Percentiles rank a stretch among this genome's conserved stretches.
Conservation (phyloP, 495 filamentous ascomycete species). For the Letharia lupina region DNA sequence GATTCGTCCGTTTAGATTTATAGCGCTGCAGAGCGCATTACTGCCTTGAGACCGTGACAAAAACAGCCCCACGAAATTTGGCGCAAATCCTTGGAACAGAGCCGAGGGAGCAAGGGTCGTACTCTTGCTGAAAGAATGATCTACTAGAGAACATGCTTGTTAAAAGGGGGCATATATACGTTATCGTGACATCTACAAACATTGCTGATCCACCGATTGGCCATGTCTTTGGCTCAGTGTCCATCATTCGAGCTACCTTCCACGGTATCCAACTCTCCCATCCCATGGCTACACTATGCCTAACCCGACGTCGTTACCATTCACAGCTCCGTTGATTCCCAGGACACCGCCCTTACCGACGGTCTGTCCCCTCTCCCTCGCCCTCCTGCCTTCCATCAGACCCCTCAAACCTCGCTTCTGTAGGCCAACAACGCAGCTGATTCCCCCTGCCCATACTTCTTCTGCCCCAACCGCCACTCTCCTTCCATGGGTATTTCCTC, state of each 20-base stretch:
- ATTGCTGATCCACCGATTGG: background rate
- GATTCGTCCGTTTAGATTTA: background rate
- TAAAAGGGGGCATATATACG: background rate
- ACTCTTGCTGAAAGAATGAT: background rate
- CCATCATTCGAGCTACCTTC: background rate
- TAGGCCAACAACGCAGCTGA: conserved; percentile 90
- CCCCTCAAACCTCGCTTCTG: conserved; percentile 90
- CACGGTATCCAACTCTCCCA: background rate
- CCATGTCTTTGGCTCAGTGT: background rate
- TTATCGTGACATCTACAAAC: background rate
- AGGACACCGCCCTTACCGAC: conserved; percentile 11
- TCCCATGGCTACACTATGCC: conserved; percentile 19
- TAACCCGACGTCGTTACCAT: conserved; percentile 2
- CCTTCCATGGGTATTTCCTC: conserved; percentile 40
- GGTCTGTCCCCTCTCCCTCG: conserved; percentile 58
- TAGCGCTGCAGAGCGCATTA: background rate
- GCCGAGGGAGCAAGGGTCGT: background rate
- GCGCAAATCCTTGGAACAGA: background rate
- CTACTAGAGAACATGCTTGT: background rate
- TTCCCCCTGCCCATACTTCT: conserved; percentile 66
- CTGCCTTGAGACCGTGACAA: background rate
- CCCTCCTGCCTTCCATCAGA: conserved; percentile 86
- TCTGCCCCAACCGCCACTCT: conserved; percentile 30
- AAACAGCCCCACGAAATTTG: background rate
- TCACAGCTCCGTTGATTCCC: conserved; percentile 25